Percentiles rank a stretch among this genome's conserved stretches.
Conservation (phyloP, 106 monocot genomes). For the Apostasia shenzhenica region DNA sequence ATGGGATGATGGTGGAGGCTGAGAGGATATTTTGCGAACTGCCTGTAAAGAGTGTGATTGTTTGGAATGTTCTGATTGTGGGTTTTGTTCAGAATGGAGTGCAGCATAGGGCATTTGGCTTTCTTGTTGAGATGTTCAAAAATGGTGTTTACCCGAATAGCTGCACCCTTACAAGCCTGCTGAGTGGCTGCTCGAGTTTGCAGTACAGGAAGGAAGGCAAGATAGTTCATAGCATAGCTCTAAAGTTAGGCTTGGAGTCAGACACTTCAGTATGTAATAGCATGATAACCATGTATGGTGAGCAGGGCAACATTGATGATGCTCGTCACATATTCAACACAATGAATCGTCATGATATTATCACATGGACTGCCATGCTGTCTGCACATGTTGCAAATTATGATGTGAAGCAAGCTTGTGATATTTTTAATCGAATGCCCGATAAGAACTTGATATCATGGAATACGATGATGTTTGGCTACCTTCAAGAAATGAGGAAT, state of each 20-base stretch:
- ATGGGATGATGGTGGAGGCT: conserved; percentile 17
- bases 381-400: conserved; percentile 16
- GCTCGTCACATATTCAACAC: conserved; percentile 22
- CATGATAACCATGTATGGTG: conserved; percentile 36
- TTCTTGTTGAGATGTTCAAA: conserved; percentile 24
- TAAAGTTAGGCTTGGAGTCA: conserved; percentile 17
- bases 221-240: conserved; percentile 18
- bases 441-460: conserved; percentile 30
- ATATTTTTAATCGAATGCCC: conserved; percentile 24
- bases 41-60: conserved; percentile 15
- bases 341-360: conserved; percentile 17
- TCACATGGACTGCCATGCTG: conserved; percentile 32
- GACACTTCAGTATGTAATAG: conserved; percentile 19
- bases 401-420: conserved; percentile 13
- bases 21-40: conserved; percentile 16
- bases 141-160: conserved; percentile 18
- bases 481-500: conserved; percentile 12
- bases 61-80: conserved; percentile 28
- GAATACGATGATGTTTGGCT: conserved; percentile 42
- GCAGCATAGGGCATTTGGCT: conserved; percentile 19
- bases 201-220: conserved; percentile 11
- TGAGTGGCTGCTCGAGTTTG: conserved; percentile 18
- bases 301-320: conserved; percentile 14
- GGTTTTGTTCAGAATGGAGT: conserved; percentile 26
- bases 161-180: conserved; percentile 29